These are phyloP conservation scores for Sisymbrium irio DNA, from an alignment of 345 rosid species.

Conservation along the genomic window DNA sequence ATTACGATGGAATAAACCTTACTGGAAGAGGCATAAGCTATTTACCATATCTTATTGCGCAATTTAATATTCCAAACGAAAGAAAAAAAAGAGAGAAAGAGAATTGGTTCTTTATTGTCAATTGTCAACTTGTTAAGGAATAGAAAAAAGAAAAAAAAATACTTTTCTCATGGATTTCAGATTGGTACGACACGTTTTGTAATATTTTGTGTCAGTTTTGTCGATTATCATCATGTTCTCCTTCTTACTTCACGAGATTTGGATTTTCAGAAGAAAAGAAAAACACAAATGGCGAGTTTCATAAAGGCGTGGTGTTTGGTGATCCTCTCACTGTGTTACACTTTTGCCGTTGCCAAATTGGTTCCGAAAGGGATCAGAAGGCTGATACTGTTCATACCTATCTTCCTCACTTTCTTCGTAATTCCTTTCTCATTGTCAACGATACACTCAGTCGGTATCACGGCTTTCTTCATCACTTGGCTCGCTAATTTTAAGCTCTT, in stretches of 20 bases:
- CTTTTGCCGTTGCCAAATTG: constrained; percentile 24
- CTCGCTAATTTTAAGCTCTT: constrained; percentile 61
- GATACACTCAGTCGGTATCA: constrained; percentile 33
- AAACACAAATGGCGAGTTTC: constrained; percentile 37
- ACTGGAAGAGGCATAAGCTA: constrained; percentile 5
- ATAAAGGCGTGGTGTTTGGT: constrained; percentile 38
- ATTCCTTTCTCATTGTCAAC: constrained; percentile 42
- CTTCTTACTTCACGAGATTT: background rate
- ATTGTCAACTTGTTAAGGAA: constrained; percentile 14
- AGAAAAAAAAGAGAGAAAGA: background rate
- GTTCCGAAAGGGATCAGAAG: constrained; percentile 41
- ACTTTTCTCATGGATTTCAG: background rate
- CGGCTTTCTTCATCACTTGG: constrained; percentile 50
- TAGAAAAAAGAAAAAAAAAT: background rate
- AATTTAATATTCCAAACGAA: constrained; percentile 21
- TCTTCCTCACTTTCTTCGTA: constrained; percentile 36
- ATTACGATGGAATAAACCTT: constrained; percentile 15
- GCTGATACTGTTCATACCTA: constrained; percentile 36
- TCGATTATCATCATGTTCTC: background rate
- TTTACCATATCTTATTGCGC: constrained; percentile 14
- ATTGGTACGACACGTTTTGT: background rate
- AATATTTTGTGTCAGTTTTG: background rate
- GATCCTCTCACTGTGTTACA: constrained; percentile 33
- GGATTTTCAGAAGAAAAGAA: constrained; percentile 18
- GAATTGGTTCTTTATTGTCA: constrained; percentile 31